Percentiles rank a stretch among this genome's conserved stretches.
phyloP scores from a whole-genome alignment of 495 filamentous ascomycete genomes.

The Penicillium cinerascens region DNA sequence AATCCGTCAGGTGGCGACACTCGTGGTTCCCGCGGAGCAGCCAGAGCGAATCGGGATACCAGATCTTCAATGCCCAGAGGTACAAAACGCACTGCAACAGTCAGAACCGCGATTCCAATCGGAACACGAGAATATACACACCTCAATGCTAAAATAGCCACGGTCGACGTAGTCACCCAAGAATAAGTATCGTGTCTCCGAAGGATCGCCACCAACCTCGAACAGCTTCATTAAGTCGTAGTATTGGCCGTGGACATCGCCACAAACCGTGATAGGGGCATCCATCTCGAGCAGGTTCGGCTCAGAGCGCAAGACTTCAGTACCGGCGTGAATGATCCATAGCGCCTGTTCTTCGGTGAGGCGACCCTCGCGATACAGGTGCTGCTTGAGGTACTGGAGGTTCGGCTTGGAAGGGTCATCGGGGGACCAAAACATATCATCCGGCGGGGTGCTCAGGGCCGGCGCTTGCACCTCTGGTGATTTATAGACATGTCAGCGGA shows the following conservation, averaged over 20 bases:
- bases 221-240: conserved; percentile 99
- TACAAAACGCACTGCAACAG: conserved; percentile 78
- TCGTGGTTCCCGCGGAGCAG: conserved; percentile 96
- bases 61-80: conserved; percentile 97
- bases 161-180: conserved; percentile 96
- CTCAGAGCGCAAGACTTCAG: conserved; percentile 77
- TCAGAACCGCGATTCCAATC: neutral
- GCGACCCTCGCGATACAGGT: conserved; percentile 95
- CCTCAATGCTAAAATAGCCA: conserved; percentile 98
- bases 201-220: conserved; percentile 94
- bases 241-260: conserved; percentile 97
- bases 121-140: conserved; percentile 25
- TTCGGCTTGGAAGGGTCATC: conserved; percentile 86
- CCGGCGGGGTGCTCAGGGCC: conserved; percentile 81
- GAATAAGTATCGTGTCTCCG: conserved; percentile 94
- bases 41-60: conserved; percentile 98
- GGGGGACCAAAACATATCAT: conserved; percentile 75
- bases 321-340: conserved; percentile 86
- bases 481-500: conserved; percentile 16
- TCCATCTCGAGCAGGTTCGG: conserved; percentile 99
- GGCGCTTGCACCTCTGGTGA: conserved; percentile 88
- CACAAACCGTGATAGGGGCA: conserved; percentile 98
- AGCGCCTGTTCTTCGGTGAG: conserved; percentile 95
- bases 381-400: conserved; percentile 91
- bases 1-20: conserved; percentile 97